Evolutionary conservation across 768 basidiomycete genomes (phyloP), one percentile per base, ranked within the genome.

Genomic region (Psilocybe cyanescens): DNA sequence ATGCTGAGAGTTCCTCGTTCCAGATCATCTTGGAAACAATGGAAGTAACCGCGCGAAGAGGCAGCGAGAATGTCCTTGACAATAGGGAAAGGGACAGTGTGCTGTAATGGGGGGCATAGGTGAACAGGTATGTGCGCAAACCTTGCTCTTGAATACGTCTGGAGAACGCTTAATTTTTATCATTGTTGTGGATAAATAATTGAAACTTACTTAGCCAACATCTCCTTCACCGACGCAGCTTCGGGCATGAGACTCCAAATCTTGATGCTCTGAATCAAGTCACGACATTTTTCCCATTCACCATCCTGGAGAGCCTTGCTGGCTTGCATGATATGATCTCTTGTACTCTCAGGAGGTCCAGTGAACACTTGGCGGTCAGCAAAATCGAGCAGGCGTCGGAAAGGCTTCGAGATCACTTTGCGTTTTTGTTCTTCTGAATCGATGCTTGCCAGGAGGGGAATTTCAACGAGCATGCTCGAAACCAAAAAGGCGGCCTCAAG

Each of bases 311-410:
- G 76, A 1, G 97, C 96, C 76, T 95, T 98, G 76, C 92, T 94
- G 1, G 97, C 97, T 75, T 99, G 97, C 93, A 99, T 97, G 75
- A 99, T 97, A 72, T 99, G 97, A 70, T 99, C 97, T 35, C 97
- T 83, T 33, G 97, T 99, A 70, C 93, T 98, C 76, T 99, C 97
- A n/a, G 95, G 95, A 1, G 96, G 95, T 2, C 96, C 97, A 24
- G 95, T 96, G 76, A 99, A 99, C 9, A 97, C 91, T 78, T 99
- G 97, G 30, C 95, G 87, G 69, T 99, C 97, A 1, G 97, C 96
- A 70, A 97, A 96, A 76, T 99, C 97, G 55, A 99, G 80, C 62
- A 98, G 78, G 48, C 97, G 86, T 39, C 96, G 87, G 87, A 99
- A 99, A 28, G 95, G 94, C 73, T 98, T 96, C n/a, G 94, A 95